Evolutionary conservation across 768 basidiomycete genomes (phyloP).

Genomic region (Tulasnella sp.): DNA sequence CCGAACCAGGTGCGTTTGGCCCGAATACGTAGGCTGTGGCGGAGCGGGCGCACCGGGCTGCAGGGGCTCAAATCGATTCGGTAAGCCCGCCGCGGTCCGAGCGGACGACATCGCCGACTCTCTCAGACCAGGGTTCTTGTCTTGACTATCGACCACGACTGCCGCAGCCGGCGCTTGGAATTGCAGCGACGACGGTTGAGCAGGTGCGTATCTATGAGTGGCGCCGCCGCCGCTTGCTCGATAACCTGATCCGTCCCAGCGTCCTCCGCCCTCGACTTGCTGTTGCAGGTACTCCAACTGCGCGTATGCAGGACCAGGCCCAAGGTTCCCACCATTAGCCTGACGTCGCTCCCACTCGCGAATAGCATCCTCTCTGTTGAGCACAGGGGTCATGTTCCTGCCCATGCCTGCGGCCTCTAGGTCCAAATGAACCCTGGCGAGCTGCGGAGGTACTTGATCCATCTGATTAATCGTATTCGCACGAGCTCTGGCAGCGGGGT

Average conservation of each 20-base stretch:
- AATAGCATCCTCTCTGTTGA: slow-evolving; percentile 92
- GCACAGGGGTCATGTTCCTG: slow-evolving; percentile 83
- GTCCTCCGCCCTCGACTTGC: slow-evolving; percentile 55
- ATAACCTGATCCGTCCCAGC: not conserved
- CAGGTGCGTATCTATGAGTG: slow-evolving; percentile 27
- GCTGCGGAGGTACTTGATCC: slow-evolving; percentile 90
- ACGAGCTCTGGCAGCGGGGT: slow-evolving; percentile 54
- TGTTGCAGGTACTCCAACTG: slow-evolving; percentile 90
- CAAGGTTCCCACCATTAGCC: slow-evolving; percentile 59
- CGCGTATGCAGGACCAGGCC: slow-evolving; percentile 62
- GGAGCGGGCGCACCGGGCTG: slow-evolving; percentile 17
- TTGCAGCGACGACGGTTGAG: slow-evolving; percentile 37
- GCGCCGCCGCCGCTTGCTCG: not conserved
- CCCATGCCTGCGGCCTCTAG: slow-evolving; percentile 68
- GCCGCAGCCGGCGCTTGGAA: slow-evolving; percentile 57
- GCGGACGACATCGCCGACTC: slow-evolving; percentile 68
- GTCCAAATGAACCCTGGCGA: slow-evolving; percentile 65
- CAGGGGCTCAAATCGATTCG: not conserved
- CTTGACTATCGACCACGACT: slow-evolving; percentile 64
- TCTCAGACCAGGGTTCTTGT: slow-evolving; percentile 43
- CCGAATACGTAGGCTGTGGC: slow-evolving; percentile 27
- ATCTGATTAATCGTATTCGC: slow-evolving; percentile 91
- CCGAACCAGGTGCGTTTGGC: slow-evolving; percentile 19
- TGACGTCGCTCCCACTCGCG: slow-evolving; percentile 94
- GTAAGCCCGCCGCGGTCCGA: slow-evolving; percentile 20